Base-by-base conservation (phyloP, 176 grass and related monocot species). In the Themeda triandra region DNA sequence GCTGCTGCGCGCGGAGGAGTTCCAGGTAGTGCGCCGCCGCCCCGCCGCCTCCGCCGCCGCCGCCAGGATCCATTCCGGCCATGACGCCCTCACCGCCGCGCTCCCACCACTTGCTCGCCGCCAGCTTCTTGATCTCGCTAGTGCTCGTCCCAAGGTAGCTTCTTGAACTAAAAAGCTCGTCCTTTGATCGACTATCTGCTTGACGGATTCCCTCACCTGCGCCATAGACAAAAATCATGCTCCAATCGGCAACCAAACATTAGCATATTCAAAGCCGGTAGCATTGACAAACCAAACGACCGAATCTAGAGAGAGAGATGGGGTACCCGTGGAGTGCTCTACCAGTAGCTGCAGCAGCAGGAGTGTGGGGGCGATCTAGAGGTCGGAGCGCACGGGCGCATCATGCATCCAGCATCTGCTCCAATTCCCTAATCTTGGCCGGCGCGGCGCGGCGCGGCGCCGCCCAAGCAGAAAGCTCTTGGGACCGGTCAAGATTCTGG, bases 41-140 rank as follows among this genome's bases (percentile, higher is more conserved):
- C 14, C 48, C 78, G 5, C 8, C 77, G 15, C 64, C 64, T 49
- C 21, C 85, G 46, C 66, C 32, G 46, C 66, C 32, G 68, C 80
- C 90, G 48, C 65, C 53, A 53, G 77, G 85, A 1, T 90, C 88
- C 62, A 90, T 90, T 21, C 92, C 91, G 30, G 88, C 80, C 84
- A 91, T 90, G 25, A 63, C 87, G 44, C 74, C 27, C 69, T 86
- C 91, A n/a, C 85, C 96, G 18, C 71, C 73, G 24, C 87, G 76
- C 89, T 98, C 93, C 91, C 91, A 95, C 91, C 91, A 92, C 86
- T 90, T 98, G 83, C 85, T 92, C 23, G 88, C 86, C 74, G 93
- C 92, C 90, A 93, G 88, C 89, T 94, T 90, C 81, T 89, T 82
- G 82, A 77, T 77, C 71, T 82, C 78, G 51, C 11, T 3, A 81